These are phyloP conservation scores for Tetragonia tetragonoides DNA, from an alignment of 148 eudicot genomes.

Conservation along the genomic window DNA sequence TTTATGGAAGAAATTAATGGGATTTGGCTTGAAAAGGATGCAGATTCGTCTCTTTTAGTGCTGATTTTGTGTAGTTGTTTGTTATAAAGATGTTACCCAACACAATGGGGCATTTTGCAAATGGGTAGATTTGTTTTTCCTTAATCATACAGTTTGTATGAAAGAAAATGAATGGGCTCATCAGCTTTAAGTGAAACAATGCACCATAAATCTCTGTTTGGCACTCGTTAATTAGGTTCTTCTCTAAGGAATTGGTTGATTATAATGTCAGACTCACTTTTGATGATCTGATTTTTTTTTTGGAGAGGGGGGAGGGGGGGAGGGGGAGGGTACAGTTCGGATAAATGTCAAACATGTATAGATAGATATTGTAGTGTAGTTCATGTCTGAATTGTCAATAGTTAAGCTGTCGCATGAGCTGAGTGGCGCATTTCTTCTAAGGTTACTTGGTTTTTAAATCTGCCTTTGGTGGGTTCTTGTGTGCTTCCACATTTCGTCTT, in stretches of 20 bases:
- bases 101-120: neutral
- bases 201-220: neutral
- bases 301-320: too few species aligned
- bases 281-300: neutral
- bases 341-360: neutral
- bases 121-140: neutral
- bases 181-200: neutral
- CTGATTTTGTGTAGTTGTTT: neutral
- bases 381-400: too few species aligned
- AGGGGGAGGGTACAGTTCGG: too few species aligned
- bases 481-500: neutral
- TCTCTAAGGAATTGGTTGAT: neutral
- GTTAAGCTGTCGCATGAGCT: neutral
- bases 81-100: neutral
- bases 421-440: too few species aligned
- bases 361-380: too few species aligned
- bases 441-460: too few species aligned
- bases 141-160: too few species aligned
- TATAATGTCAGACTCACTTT: neutral
- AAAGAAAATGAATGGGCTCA: neutral
- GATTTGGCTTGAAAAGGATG: neutral
- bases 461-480: too few species aligned
- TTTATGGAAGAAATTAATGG: neutral
- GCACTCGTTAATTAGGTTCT: neutral
- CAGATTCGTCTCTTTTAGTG: neutral